Evolutionary conservation across 1,284 basidiomycete genomes (phyloP).

Genomic region (Ceratorhiza oryzae-sativae): DNA sequence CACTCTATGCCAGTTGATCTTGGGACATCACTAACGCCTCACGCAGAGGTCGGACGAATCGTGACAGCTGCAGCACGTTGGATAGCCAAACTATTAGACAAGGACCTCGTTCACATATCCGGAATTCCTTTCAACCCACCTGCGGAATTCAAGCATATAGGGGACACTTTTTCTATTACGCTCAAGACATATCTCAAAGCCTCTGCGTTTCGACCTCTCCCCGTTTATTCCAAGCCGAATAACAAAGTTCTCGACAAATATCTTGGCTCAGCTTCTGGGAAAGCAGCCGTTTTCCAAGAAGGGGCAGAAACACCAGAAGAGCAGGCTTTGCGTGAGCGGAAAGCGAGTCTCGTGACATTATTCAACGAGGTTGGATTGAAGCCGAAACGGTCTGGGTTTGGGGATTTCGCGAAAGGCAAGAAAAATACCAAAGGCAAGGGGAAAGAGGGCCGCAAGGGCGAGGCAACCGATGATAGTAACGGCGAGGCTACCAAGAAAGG

Average conservation of each 20-base stretch:
- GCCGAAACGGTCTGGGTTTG: constrained; percentile 51
- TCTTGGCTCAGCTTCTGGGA: not conserved
- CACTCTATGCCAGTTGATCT: not conserved
- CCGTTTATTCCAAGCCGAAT: not conserved
- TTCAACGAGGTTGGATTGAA: constrained; percentile 70
- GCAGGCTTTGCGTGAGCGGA: constrained; percentile 75
- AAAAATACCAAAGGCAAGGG: constrained; percentile 42
- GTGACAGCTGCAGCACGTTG: constrained; percentile 25
- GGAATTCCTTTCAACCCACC: constrained; percentile 17
- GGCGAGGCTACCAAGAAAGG: constrained; percentile 51
- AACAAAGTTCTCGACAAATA: constrained; percentile 14
- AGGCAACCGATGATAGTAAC: constrained; percentile 13
- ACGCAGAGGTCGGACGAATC: constrained; percentile 23
- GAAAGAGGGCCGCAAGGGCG: constrained; percentile 47
- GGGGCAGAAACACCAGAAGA: constrained; percentile 79
- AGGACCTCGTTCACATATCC: constrained; percentile 19
- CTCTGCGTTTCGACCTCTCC: constrained; percentile 20
- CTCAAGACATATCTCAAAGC: constrained; percentile 18
- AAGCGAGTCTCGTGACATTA: constrained; percentile 67
- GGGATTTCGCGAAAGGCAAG: constrained; percentile 46
- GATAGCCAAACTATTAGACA: constrained; percentile 30
- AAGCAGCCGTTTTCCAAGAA: constrained; percentile 64
- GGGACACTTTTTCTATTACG: constrained; percentile 14
- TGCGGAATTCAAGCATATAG: constrained; percentile 28
- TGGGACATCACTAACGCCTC: not conserved